Evolutionary conservation across 1,139 yeast species (phyloP).

Genomic region (Hanseniaspora uvarum): DNA sequence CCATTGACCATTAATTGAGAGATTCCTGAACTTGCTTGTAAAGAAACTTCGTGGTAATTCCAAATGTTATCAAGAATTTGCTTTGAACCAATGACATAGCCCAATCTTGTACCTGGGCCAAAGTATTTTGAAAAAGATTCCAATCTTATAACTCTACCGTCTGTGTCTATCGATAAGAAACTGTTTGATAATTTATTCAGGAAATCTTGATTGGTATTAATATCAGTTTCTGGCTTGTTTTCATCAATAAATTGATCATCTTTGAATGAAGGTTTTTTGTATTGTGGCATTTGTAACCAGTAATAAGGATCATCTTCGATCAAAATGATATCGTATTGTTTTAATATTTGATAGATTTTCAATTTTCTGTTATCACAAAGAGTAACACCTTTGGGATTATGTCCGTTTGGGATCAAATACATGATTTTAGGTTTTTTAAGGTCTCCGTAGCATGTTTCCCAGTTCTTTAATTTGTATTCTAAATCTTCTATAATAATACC

Average conservation of each 20-base stretch:
- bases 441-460: constrained; percentile 48
- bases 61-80: constrained; percentile 54
- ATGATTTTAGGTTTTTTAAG: constrained; percentile 63
- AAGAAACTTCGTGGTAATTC: constrained; percentile 67
- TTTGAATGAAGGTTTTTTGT: constrained; percentile 33
- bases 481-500: constrained; percentile 71
- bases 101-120: constrained; percentile 82
- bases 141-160: constrained; percentile 77
- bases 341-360: constrained; percentile 59
- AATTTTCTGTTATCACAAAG: constrained; percentile 61
- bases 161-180: constrained; percentile 61
- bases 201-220: constrained; percentile 43
- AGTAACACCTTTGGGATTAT: constrained; percentile 88
- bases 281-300: constrained; percentile 77
- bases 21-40: constrained; percentile 75
- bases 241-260: constrained; percentile 21
- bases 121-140: constrained; percentile 83
- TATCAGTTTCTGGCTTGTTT: constrained; percentile 6
- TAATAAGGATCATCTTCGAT: constrained; percentile 93
- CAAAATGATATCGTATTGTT: constrained; percentile 67
- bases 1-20: constrained; percentile 61
- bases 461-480: constrained; percentile 49
- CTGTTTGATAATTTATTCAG: constrained; percentile 60
- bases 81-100: constrained; percentile 75
- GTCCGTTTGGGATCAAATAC: constrained; percentile 86